phyloP scores from a whole-genome alignment of 148 eudicot genomes.

The Gaultheria prostrata region DNA sequence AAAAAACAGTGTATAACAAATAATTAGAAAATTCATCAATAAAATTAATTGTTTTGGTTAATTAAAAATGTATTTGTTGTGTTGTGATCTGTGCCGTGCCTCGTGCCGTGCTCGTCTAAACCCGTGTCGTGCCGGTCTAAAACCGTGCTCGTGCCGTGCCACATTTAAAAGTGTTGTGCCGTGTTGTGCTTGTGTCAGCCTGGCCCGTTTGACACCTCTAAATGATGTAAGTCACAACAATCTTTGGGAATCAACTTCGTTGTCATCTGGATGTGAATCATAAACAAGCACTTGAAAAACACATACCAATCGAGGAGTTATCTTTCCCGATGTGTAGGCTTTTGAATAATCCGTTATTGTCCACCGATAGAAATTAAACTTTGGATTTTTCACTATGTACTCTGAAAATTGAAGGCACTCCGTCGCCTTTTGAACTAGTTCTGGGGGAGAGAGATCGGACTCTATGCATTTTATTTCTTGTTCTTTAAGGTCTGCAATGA shows the following conservation, averaged over 20 bases:
- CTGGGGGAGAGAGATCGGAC: constrained; percentile 43
- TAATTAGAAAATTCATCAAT: too few relatives aligned
- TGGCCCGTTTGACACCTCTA: too few relatives aligned
- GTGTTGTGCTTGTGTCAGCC: too few relatives aligned
- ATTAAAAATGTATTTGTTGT: too few relatives aligned
- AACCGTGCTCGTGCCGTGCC: too few relatives aligned
- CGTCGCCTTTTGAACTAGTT: constrained; percentile 59
- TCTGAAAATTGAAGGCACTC: constrained; percentile 53
- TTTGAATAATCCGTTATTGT: constrained; percentile 76
- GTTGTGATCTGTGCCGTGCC: too few relatives aligned
- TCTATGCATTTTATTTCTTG: constrained; percentile 43
- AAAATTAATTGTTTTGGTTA: too few relatives aligned
- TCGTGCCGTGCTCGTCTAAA: too few relatives aligned
- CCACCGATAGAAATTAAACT: constrained; percentile 55
- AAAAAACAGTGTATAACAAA: too few relatives aligned
- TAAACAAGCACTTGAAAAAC: not conserved
- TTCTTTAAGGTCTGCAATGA: constrained; percentile 44
- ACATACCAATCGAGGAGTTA: constrained; percentile 70
- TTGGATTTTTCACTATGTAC: constrained; percentile 20
- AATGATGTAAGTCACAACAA: not conserved
- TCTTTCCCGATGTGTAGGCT: constrained; percentile 62
- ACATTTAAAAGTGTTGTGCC: too few relatives aligned
- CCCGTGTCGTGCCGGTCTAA: too few relatives aligned
- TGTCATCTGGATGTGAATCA: not conserved
- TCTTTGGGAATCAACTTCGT: not conserved